Base-by-base conservation (phyloP, 2,329 filamentous ascomycete species). In the Cordyceps javanica region DNA sequence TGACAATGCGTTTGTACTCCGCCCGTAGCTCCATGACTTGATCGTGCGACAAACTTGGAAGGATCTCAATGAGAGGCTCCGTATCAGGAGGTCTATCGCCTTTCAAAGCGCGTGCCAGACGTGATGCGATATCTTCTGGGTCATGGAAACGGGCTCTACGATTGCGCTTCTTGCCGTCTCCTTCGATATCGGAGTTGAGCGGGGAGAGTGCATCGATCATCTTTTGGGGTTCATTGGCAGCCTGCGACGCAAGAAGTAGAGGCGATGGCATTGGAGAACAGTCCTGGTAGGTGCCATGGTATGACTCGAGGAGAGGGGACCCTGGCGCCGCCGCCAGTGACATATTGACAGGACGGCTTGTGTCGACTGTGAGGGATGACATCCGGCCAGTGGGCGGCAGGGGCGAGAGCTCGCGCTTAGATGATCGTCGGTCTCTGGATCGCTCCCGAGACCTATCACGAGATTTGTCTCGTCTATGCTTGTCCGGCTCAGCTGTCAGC, bases 211-310 rank as follows among this genome's bases (percentile, higher is more conserved):
- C 72, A 38, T 84, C 81, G 26, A 81, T 64, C 28, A 73, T 62
- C 13, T 66, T 66, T 41, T 80, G 68, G 23, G 83, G 81, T 10
- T 85, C 77, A 36, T 80, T 76, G 30, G 77, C 71, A 49, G 63
- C 57, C 19, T 76, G 67, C 1, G 76, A 73, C 3, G 83, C 71
- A 4, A 85, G 67, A 65, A 86, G 77, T 25, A 92, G 76, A 0
- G 92, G 90, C 0, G 91, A 91, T 0, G 92, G 92, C 90, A 97
- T 96, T 0, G 93, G 92, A 0, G 92, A 96, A 65, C 95, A 89
- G 59, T 90, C 90, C 72, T 97, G 93, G 66, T 96, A 97, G 0
- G 92, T 96, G 39, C 93, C 93, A 61, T 87, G 88, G 72, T 97
- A 97, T 1, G 94, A 87, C 73, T 97, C 93, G 2, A 96, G 82